Conservation (phyloP, 108 stramenopile genomes). For the Pseudonitzschia multistriata region DNA sequence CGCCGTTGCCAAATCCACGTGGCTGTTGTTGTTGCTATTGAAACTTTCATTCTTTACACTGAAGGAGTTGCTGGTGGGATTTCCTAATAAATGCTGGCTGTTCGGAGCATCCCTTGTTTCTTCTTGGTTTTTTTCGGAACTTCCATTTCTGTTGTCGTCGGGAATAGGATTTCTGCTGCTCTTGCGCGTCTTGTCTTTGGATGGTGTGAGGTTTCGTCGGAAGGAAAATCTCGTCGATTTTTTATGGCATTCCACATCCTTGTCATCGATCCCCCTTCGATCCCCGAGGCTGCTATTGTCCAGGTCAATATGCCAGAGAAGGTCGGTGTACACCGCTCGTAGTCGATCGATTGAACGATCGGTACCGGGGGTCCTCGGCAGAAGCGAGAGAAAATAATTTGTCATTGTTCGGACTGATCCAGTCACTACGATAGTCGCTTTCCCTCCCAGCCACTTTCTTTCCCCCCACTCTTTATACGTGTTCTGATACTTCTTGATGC, state of each 20-base stretch:
- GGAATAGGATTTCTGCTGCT: background rate
- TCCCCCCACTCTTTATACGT: background rate
- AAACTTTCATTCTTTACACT: background rate
- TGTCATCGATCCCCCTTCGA: conserved; percentile 23
- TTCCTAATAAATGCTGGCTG: background rate
- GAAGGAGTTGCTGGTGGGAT: background rate
- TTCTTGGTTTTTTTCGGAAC: background rate
- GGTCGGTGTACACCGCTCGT: conserved; percentile 26
- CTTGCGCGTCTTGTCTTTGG: background rate
- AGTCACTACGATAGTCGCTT: background rate
- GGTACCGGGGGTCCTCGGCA: conserved; percentile 1
- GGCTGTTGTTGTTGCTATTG: background rate
- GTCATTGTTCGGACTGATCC: background rate
- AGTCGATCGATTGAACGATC: conserved; percentile 13
- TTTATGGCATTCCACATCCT: conserved; percentile 22
- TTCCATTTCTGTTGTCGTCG: background rate
- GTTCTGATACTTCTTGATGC: background rate
- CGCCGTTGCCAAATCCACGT: conserved; percentile 30
- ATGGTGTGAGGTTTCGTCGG: conserved; percentile 27
- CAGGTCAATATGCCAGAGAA: conserved; percentile 35
- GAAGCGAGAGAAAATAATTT: background rate
- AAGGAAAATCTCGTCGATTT: conserved; percentile 32
- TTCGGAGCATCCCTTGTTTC: conserved; percentile 9
- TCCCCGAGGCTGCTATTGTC: conserved; percentile 24
- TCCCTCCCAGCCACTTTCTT: background rate